These are phyloP conservation scores for Pachysandra terminalis DNA, from an alignment of 164 flowering plant genomes.

Conservation along the genomic window DNA sequence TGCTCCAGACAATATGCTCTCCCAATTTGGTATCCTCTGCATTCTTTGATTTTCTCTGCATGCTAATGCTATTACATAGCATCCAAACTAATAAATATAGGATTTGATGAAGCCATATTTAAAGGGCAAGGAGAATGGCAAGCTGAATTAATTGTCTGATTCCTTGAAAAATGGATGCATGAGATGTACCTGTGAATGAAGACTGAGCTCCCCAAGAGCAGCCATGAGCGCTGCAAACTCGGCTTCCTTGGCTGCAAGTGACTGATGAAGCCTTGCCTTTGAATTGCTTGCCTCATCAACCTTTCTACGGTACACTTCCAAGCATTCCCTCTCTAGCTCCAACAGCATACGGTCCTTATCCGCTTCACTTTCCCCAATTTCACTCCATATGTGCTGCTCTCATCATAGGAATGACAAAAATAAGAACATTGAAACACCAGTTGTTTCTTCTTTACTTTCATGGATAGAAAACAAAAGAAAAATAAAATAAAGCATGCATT, in stretches of 20 bases:
- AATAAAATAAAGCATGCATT: background rate
- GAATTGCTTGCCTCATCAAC: conserved; percentile 81
- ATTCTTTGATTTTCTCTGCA: too few species aligned
- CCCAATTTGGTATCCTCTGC: too few species aligned
- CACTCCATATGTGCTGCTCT: conserved; percentile 82
- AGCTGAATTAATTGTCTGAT: background rate
- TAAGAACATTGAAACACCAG: background rate
- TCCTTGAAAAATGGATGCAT: background rate
- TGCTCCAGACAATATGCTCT: too few species aligned
- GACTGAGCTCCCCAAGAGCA: conserved; percentile 68
- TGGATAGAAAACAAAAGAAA: background rate
- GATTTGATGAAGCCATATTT: too few species aligned
- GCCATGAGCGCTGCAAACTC: conserved; percentile 86
- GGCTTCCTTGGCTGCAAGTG: conserved; percentile 81
- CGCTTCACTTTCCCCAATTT: conserved; percentile 80
- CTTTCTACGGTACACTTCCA: conserved; percentile 76
- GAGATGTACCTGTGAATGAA: conserved; percentile 55
- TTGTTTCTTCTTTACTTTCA: background rate
- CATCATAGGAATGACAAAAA: conserved; percentile 13
- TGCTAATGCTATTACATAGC: too few species aligned
- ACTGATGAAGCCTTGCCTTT: conserved; percentile 77
- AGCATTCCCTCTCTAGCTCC: conserved; percentile 84
- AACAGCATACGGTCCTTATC: conserved; percentile 75
- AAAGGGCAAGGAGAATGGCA: too few species aligned
- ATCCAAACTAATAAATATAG: too few species aligned